Evolutionary conservation across 2,329 filamentous ascomycete genomes (phyloP).

Genomic region (Dryadomyces sulphureus): DNA sequence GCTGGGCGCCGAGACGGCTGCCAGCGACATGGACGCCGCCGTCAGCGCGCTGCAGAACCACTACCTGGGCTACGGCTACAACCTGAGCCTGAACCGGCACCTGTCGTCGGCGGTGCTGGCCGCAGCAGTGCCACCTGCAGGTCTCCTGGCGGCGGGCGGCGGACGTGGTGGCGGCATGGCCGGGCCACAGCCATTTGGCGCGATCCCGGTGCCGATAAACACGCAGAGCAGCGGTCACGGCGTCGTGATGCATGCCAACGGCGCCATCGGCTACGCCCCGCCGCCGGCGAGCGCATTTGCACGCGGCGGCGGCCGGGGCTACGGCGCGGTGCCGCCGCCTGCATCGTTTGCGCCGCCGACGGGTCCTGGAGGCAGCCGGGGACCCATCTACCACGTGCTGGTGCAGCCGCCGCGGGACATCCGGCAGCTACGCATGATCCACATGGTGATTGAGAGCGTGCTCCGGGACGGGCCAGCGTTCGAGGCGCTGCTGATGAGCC

Average conservation of each 20-base stretch:
- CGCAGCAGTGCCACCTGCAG: conserved; percentile 18
- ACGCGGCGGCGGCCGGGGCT: conserved; percentile 11
- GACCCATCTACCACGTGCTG: conserved; percentile 47
- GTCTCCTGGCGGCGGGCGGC: conserved; percentile 13
- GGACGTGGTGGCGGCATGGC: not conserved
- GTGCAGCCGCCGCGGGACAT: conserved; percentile 66
- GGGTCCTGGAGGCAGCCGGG: conserved; percentile 26
- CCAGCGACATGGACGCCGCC: conserved; percentile 66
- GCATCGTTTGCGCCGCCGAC: too few relatives aligned
- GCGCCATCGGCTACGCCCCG: not conserved
- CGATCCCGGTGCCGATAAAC: not conserved
- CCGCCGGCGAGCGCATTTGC: not conserved
- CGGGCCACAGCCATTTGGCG: conserved; percentile 19
- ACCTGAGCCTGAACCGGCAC: conserved; percentile 66
- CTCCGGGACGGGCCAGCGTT: conserved; percentile 73
- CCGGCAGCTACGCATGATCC: conserved; percentile 66
- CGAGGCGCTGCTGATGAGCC: conserved; percentile 81
- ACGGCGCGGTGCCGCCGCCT: conserved; percentile 39
- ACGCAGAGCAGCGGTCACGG: not conserved
- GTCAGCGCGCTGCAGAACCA: conserved; percentile 68
- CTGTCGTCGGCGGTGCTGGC: conserved; percentile 59
- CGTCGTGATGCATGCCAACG: not conserved
- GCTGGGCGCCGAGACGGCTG: conserved; percentile 64
- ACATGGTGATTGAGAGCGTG: conserved; percentile 71
- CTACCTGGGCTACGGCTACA: conserved; percentile 75